phyloP scores from a whole-genome alignment of 345 rosid genomes.

The Citrus australasica region DNA sequence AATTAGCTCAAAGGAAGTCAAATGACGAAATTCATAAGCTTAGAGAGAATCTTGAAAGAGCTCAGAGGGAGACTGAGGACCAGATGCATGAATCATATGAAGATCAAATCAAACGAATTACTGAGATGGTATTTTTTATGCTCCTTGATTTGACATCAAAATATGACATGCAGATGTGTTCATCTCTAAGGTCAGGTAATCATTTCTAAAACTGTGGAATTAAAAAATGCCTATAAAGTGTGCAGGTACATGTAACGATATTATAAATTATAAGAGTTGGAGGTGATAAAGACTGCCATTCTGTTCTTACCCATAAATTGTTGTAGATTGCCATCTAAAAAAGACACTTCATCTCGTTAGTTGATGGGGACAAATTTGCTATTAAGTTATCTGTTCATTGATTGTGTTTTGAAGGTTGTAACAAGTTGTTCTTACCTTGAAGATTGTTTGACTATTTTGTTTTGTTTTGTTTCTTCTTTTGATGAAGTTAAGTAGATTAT shows the following conservation, averaged over 20 bases:
- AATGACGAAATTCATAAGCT: constrained; percentile 72
- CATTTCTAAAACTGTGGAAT: not conserved
- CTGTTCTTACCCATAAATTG: too few species aligned
- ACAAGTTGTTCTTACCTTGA: not conserved
- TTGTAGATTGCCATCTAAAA: too few species aligned
- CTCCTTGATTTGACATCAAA: not conserved
- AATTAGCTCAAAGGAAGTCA: constrained; percentile 52
- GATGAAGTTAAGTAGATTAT: not conserved
- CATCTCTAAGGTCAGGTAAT: not conserved
- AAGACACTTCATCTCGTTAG: too few species aligned
- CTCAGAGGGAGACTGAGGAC: constrained; percentile 47
- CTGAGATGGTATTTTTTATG: constrained; percentile 48
- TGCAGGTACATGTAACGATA: not conserved
- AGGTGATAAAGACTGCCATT: too few species aligned
- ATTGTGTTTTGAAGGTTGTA: not conserved
- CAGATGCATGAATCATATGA: constrained; percentile 59
- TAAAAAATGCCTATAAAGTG: not conserved
- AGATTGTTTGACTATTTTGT: not conserved
- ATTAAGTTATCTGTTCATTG: not conserved
- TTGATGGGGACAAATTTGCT: too few species aligned
- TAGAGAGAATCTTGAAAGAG: constrained; percentile 66
- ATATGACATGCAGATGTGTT: not conserved
- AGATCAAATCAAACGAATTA: constrained; percentile 53
- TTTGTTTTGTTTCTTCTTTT: not conserved
- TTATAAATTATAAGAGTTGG: too few species aligned